phyloP scores from a whole-genome alignment of 768 basidiomycete genomes.

The Lentinula sp. region DNA sequence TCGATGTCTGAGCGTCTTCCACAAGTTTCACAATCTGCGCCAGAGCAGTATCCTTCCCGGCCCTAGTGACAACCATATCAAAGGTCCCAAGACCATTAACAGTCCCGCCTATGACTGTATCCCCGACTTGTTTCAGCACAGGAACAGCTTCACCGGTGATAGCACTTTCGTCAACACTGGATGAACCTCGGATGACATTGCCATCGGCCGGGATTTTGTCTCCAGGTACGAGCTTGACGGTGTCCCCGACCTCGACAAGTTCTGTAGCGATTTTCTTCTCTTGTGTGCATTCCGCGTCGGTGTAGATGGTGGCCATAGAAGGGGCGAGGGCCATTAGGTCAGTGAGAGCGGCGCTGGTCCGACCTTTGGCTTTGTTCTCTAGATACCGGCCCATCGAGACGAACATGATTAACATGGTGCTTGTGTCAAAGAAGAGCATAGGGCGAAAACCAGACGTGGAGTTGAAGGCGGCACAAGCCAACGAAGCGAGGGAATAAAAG shows the following conservation, averaged over 20 bases:
- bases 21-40: slow-evolving; percentile 96
- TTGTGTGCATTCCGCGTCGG: slow-evolving; percentile 71
- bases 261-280: slow-evolving; percentile 93
- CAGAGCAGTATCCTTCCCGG: slow-evolving; percentile 93
- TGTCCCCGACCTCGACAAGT: slow-evolving; percentile 90
- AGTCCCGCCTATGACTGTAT: slow-evolving; percentile 91
- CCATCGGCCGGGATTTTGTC: slow-evolving; percentile 97
- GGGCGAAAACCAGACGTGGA: slow-evolving; percentile 67
- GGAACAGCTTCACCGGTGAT: slow-evolving; percentile 94
- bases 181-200: slow-evolving; percentile 78
- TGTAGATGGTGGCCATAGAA: slow-evolving; percentile 93
- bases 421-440: slow-evolving; percentile 95
- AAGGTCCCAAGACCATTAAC: slow-evolving; percentile 97
- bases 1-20: slow-evolving; percentile 96
- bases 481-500: slow-evolving; percentile 72
- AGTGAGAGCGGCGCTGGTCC: slow-evolving; percentile 92
- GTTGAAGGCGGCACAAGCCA: slow-evolving; percentile 63
- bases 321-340: slow-evolving; percentile 95
- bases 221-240: slow-evolving; percentile 89
- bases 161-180: slow-evolving; percentile 92
- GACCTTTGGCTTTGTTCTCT: slow-evolving; percentile 96
- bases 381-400: slow-evolving; percentile 93
- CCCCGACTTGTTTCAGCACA: slow-evolving; percentile 76
- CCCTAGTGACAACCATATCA: slow-evolving; percentile 92
- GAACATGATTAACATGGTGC: slow-evolving; percentile 97